Evolutionary conservation across 2,329 filamentous ascomycete species (phyloP).

Genomic region (Fusarium luffae): DNA sequence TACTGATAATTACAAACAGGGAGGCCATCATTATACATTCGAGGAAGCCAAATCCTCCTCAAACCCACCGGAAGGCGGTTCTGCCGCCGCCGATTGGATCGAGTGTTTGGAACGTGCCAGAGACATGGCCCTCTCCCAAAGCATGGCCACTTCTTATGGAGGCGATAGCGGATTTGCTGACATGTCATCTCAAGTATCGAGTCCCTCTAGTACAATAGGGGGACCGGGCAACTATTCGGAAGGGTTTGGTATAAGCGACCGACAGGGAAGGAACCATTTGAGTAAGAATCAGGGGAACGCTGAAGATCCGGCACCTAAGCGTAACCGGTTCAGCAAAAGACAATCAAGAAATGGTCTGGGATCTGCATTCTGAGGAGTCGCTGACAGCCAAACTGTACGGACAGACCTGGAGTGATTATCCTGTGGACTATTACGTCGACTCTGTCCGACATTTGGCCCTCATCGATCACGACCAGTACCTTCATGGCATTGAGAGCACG

Average conservation of each 20-base stretch:
- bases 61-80: slow-evolving; percentile 67
- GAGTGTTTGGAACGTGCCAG: slow-evolving; percentile 87
- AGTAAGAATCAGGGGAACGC: slow-evolving; percentile 68
- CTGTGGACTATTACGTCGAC: slow-evolving; percentile 25
- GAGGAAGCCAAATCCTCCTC: slow-evolving; percentile 83
- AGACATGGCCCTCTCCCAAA: slow-evolving; percentile 83
- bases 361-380: slow-evolving; percentile 74
- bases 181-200: slow-evolving; percentile 78
- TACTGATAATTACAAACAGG: slow-evolving; percentile 60
- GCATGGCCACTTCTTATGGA: slow-evolving; percentile 72
- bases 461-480: slow-evolving; percentile 42
- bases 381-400: slow-evolving; percentile 11
- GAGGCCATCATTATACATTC: slow-evolving; percentile 90
- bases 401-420: slow-evolving; percentile 19
- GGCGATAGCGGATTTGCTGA: slow-evolving; percentile 75
- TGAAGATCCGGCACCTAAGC: slow-evolving; percentile 64
- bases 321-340: slow-evolving; percentile 85
- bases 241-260: slow-evolving; percentile 60
- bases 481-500: slow-evolving; percentile 50
- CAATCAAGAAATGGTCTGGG: slow-evolving; percentile 95
- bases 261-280: slow-evolving; percentile 66
- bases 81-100: slow-evolving; percentile 89
- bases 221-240: slow-evolving; percentile 66
- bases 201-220: slow-evolving; percentile 78
- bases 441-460: slow-evolving; percentile 36